These are phyloP conservation scores for Paramecium sonneborni DNA, from an alignment of 73 alveolate genomes.

Conservation along the genomic window DNA sequence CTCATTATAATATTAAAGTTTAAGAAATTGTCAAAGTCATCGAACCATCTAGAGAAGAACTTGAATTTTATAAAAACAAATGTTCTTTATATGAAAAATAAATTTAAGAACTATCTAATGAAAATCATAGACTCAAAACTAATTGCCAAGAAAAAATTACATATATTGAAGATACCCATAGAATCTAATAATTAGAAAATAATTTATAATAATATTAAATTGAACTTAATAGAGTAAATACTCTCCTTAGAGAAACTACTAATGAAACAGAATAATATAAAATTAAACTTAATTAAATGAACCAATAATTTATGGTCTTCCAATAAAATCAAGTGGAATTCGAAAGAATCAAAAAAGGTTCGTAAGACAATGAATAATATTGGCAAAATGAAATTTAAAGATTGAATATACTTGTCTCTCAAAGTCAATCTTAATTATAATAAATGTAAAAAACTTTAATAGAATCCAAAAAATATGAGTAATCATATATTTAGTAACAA, in stretches of 20 bases:
- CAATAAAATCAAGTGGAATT: background rate
- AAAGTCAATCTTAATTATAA: conserved; percentile 38
- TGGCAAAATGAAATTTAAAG: conserved; percentile 40
- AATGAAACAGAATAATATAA: conserved; percentile 25
- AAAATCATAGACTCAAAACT: background rate
- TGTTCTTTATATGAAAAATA: conserved; percentile 34
- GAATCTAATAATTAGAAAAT: conserved; percentile 8
- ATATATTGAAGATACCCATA: conserved; percentile 35
- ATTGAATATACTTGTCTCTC: background rate
- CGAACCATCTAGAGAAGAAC: conserved; percentile 10
- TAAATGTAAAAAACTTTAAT: conserved; percentile 19
- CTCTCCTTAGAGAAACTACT: background rate
- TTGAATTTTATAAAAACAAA: conserved; percentile 19
- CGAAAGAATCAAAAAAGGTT: conserved; percentile 5
- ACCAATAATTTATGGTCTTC: background rate
- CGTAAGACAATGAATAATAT: conserved; percentile 17
- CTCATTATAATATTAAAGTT: background rate
- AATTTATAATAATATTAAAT: background rate
- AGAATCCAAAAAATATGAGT: conserved; percentile 10
- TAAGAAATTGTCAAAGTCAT: background rate
- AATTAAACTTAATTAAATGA: background rate
- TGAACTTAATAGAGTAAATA: conserved; percentile 14
- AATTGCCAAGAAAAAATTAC: conserved; percentile 24
- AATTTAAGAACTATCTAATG: background rate
- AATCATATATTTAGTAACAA: background rate